phyloP scores from a whole-genome alignment of 495 filamentous ascomycete species.

The Lasiosphaeria hispida region DNA sequence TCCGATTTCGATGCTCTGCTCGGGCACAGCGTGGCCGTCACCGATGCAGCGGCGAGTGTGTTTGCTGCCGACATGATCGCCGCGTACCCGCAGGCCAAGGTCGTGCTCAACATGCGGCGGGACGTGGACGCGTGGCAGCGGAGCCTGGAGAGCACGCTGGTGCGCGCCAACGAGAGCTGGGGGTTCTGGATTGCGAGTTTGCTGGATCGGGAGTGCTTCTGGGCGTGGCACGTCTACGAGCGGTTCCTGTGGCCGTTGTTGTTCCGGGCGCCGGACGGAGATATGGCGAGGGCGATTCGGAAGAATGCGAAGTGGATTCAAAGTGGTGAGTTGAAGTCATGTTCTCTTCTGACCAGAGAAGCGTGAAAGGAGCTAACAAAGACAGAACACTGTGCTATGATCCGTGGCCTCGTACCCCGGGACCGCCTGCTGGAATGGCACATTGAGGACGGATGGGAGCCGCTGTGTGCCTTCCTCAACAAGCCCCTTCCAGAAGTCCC shows the following conservation, averaged over 20 bases:
- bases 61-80: slow-evolving; percentile 43
- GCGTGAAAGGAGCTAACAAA: not conserved
- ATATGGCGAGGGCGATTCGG: slow-evolving; percentile 20
- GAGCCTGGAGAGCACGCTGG: slow-evolving; percentile 23
- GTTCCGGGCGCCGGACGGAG: slow-evolving; percentile 25
- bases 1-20: slow-evolving; percentile 51
- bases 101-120: slow-evolving; percentile 43
- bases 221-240: slow-evolving; percentile 31
- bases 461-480: slow-evolving; percentile 46
- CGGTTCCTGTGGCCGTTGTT: slow-evolving; percentile 28
- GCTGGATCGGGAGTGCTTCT: slow-evolving; percentile 27
- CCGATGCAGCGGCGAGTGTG: slow-evolving; percentile 40
- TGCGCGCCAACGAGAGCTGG: slow-evolving; percentile 26
- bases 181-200: slow-evolving; percentile 23
- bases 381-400: slow-evolving; percentile 29
- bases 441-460: slow-evolving; percentile 49
- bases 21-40: slow-evolving; percentile 42
- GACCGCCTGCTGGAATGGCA: slow-evolving; percentile 45
- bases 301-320: slow-evolving; percentile 24
- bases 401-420: slow-evolving; percentile 39
- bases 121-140: slow-evolving; percentile 41
- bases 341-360: not conserved
- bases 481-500: slow-evolving; percentile 38
- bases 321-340: slow-evolving; percentile 17
- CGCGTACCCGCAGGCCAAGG: slow-evolving; percentile 47